Evolutionary conservation across 2,329 filamentous ascomycete genomes (phyloP), one percentile per base, ranked within the genome.

Genomic region (Pezizomycotina sp.): DNA sequence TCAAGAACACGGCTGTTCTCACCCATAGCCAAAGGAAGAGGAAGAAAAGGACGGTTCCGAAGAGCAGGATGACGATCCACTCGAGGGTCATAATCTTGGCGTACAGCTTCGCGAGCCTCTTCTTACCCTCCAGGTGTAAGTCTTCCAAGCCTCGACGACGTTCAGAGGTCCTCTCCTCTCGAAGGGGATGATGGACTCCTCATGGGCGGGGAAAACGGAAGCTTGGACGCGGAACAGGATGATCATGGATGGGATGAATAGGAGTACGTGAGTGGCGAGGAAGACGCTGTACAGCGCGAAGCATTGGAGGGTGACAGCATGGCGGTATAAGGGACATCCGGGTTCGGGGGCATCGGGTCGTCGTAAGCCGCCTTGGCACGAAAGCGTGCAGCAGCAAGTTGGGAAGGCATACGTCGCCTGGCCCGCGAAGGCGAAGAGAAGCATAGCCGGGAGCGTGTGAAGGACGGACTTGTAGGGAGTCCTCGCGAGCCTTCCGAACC

Each of bases 151-250:
- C n/a, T 42, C 20, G 14, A 29, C 16, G 5, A 50, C 43, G 6
- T 19, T 34, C 25, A 42, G 19, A 9, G 38, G 18, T 68, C 71
- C 52, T 19, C 75, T 76, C 47, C 83, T 78, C 63, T 95, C 86
- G 52, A 95, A 92, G 20, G 81, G 76, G 22, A 95, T 74, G 47
- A 93, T 78, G 16, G 80, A 73, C 59, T 91, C 77, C 48, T 83
- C 69, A 12, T 80, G 74, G 41, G 81, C 75, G 1, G 82, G 71
- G 2, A 95, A 71, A 49, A 92, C 72, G 31, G 80, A 86, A 5
- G 84, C 83, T 55, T 92, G 82, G 22, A 92, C 74, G 45, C 86
- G 81, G 47, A 77, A 66, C 41, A 92, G 70, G 14, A 80, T 69
- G 20, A 86, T 77, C 41, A 70, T 67, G 24, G 80, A 70, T 12